Percentiles rank a stretch among this genome's conserved stretches.
Evolutionary conservation across 805 yeast species (phyloP).

Genomic region (Yamadazyma scolyti): DNA sequence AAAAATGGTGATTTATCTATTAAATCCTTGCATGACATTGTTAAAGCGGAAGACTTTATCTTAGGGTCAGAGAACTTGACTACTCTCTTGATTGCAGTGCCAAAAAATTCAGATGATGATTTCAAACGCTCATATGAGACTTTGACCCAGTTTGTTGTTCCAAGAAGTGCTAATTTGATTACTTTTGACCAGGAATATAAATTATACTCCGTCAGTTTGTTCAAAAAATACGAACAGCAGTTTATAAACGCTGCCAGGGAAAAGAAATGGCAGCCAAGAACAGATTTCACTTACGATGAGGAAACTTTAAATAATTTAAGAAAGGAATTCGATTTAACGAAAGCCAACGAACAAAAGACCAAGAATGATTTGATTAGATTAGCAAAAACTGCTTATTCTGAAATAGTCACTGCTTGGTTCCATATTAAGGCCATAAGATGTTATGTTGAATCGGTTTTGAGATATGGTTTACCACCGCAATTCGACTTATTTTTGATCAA

Average conservation of each 20-base stretch:
- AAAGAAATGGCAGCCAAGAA: slow-evolving; percentile 82
- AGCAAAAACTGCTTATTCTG: slow-evolving; percentile 85
- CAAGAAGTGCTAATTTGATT: slow-evolving; percentile 75
- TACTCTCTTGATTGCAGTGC: slow-evolving; percentile 87
- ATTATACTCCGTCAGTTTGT: slow-evolving; percentile 76
- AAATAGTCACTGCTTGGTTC: slow-evolving; percentile 80
- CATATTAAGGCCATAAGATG: slow-evolving; percentile 85
- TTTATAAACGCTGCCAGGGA: slow-evolving; percentile 75
- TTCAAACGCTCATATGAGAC: slow-evolving; percentile 75
- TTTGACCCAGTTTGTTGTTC: slow-evolving; percentile 77
- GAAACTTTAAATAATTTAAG: slow-evolving; percentile 67
- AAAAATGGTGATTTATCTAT: slow-evolving; percentile 91
- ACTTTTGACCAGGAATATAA: slow-evolving; percentile 70
- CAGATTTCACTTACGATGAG: slow-evolving; percentile 81
- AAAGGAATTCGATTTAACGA: slow-evolving; percentile 74
- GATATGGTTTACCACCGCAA: slow-evolving; percentile 96
- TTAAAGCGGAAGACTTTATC: slow-evolving; percentile 78
- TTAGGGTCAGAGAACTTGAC: slow-evolving; percentile 80
- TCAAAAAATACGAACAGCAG: slow-evolving; percentile 73
- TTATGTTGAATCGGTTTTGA: slow-evolving; percentile 87
- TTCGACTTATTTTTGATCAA: slow-evolving; percentile 55
- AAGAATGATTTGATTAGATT: slow-evolving; percentile 77
- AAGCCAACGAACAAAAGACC: slow-evolving; percentile 67
- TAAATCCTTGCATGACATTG: slow-evolving; percentile 85
- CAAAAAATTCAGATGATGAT: slow-evolving; percentile 55